Percentiles rank a stretch among this genome's conserved stretches.
phyloP scores from a whole-genome alignment of 345 rosid species.

The Sisymbrium altissimum region DNA sequence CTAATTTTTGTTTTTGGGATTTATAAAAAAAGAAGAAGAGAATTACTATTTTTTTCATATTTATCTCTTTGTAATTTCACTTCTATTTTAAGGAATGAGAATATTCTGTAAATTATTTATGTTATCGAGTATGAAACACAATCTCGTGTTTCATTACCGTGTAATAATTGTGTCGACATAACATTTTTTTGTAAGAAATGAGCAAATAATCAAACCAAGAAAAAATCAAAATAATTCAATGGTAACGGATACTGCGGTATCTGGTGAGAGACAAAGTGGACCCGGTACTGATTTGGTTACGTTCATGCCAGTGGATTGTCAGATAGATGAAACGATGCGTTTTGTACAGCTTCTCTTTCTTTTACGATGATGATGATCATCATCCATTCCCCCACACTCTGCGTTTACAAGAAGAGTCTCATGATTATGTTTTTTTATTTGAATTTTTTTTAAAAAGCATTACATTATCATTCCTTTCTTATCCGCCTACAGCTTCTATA shows the following conservation, averaged over 20 bases:
- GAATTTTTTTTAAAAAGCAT: not conserved
- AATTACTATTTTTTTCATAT: too few species aligned
- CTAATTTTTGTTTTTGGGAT: not conserved
- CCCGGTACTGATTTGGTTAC: slow-evolving; percentile 20
- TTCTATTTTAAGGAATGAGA: slow-evolving; percentile 5
- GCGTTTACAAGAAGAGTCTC: not conserved
- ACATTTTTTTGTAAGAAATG: not conserved
- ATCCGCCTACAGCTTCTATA: not conserved
- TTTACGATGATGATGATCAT: not conserved
- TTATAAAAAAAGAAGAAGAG: not conserved
- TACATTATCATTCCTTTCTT: not conserved
- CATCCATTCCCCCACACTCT: not conserved
- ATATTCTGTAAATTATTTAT: not conserved
- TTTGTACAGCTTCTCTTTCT: not conserved
- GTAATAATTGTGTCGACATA: not conserved
- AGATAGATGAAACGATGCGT: slow-evolving; percentile 20
- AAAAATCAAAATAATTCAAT: not conserved
- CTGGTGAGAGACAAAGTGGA: slow-evolving; percentile 6
- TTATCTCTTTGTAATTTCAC: not conserved
- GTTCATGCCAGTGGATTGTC: slow-evolving; percentile 19
- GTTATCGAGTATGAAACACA: too few species aligned
- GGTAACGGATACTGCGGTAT: slow-evolving; percentile 16
- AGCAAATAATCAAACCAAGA: not conserved
- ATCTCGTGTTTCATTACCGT: not conserved
- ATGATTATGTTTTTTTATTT: not conserved